Base-by-base conservation (phyloP, 2,329 filamentous ascomycete genomes). In the Fusarium sacchari region DNA sequence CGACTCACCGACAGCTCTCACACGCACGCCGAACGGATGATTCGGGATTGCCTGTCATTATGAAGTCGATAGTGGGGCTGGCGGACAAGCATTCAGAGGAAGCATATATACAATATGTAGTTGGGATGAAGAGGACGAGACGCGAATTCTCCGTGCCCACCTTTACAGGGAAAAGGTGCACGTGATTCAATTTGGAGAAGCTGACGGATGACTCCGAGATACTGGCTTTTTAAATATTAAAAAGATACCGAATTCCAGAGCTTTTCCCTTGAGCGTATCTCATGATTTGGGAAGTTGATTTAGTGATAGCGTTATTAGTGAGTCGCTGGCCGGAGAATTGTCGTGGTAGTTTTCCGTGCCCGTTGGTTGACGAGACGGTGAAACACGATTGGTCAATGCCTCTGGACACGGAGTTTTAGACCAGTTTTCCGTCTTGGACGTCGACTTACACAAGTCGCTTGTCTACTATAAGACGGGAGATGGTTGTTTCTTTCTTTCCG, bases 331-430 rank as follows among this genome's bases (percentile, higher is more conserved):
- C 26, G 49, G 47, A 49, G 42, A 65, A 58, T 49, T 63, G 32
- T 36, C 17, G 13, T 22, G 6, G 5, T 69, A 69, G 39, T 70
- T 71, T 28, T 58, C 71, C 71, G 71, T 73, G n/a, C 71, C 71
- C 70, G 36, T 57, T 37, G 34, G 28, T n/a, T n/a, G 5, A 12
- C 7, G 14, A 64, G 39, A 44, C 39, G 26, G 39, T 73, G 24
- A 71, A 63, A 67, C 14, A 67, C 66, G 28, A 73, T 73, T 73
- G 71, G 71, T 47, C 70, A 71, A 60, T 71, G 39, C 14, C 32
- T 49, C 50, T 46, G 13, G 24, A 40, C 56, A 46, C 70, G 71
- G 71, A 60, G 32, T 46, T 60, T 71, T 73, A 46, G 14, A 24
- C 6, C 47, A 71, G 14, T 57, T 71, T 32, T 73, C 71, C 71